A percentile compares a stretch with the other conserved stretches of the same genome.
Conservation (phyloP, 768 basidiomycete species). For the Russula abietina region DNA sequence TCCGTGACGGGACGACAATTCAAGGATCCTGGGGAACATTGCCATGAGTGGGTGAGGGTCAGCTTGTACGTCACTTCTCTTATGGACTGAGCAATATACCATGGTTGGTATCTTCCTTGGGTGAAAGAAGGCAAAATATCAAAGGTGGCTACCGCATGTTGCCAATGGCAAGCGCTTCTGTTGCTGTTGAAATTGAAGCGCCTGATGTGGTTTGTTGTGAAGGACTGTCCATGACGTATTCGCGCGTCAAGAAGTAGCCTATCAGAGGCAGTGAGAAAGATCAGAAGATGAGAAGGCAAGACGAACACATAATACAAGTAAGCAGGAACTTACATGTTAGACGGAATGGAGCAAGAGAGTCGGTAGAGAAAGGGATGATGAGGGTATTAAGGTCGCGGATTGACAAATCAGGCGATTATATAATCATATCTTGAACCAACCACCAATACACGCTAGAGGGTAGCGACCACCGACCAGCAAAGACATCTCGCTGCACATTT, state of each 20-base stretch:
- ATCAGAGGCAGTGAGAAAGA: slow-evolving; percentile 28
- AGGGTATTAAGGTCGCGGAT: neutral
- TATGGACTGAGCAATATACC: too few species aligned
- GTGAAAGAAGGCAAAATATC: too few species aligned
- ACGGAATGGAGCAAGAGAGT: neutral
- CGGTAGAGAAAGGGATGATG: neutral
- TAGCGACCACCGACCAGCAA: too few species aligned
- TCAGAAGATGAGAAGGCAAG: slow-evolving; percentile 4
- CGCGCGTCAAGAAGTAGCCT: slow-evolving; percentile 84
- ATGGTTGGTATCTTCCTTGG: too few species aligned
- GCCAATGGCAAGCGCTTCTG: too few species aligned
- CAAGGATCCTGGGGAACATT: slow-evolving; percentile 15
- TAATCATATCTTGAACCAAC: too few species aligned
- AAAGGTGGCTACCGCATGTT: too few species aligned
- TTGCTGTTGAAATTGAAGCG: slow-evolving; percentile 72
- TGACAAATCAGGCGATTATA: slow-evolving; percentile 1
- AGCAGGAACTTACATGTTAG: slow-evolving; percentile 14
- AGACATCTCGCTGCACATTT: neutral
- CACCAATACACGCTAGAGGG: too few species aligned
- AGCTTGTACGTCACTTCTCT: too few species aligned
- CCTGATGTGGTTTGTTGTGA: slow-evolving; percentile 87
- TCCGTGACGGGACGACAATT: slow-evolving; percentile 16
- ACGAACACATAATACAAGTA: neutral
- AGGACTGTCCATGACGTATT: slow-evolving; percentile 74
- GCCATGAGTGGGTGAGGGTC: neutral